These are phyloP conservation scores for Leishmania martiniquensis DNA, from an alignment of 208 protist genomes.

Conservation along the genomic window DNA sequence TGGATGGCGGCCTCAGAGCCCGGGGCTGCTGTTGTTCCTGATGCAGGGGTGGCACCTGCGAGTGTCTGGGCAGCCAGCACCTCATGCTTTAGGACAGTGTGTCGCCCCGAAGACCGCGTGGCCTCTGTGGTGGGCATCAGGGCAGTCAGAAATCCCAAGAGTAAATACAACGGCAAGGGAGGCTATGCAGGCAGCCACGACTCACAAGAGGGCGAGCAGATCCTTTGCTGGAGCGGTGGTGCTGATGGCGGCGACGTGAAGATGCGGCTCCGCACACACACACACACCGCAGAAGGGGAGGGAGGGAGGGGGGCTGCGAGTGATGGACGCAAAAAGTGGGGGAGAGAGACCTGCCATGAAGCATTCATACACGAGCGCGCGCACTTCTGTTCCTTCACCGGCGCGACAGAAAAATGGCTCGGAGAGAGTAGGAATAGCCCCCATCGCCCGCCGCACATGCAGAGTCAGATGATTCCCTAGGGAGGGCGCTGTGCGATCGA, in stretches of 20 bases:
- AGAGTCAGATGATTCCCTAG: neutral
- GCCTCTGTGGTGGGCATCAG: neutral
- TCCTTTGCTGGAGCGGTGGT: neutral
- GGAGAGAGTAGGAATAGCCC: neutral
- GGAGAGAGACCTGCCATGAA: neutral
- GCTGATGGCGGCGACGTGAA: neutral
- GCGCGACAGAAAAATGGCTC: neutral
- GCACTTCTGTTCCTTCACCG: neutral
- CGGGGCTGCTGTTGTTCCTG: neutral
- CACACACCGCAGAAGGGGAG: neutral
- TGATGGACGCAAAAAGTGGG: neutral
- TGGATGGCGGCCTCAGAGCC: neutral
- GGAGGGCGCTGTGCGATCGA: neutral
- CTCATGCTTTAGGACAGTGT: conserved; percentile 10
- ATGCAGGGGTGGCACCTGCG: neutral
- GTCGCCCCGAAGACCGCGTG: conserved; percentile 10
- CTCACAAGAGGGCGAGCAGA: neutral
- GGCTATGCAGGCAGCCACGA: neutral
- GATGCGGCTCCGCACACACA: neutral
- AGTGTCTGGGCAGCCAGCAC: neutral
- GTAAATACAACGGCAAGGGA: neutral
- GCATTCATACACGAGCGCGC: neutral
- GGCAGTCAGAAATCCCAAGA: neutral
- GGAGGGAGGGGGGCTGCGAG: conserved; percentile 2
- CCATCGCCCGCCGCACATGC: neutral